Conservation (phyloP, 2,329 filamentous ascomycete species). For the Colletotrichum brevisporum region DNA sequence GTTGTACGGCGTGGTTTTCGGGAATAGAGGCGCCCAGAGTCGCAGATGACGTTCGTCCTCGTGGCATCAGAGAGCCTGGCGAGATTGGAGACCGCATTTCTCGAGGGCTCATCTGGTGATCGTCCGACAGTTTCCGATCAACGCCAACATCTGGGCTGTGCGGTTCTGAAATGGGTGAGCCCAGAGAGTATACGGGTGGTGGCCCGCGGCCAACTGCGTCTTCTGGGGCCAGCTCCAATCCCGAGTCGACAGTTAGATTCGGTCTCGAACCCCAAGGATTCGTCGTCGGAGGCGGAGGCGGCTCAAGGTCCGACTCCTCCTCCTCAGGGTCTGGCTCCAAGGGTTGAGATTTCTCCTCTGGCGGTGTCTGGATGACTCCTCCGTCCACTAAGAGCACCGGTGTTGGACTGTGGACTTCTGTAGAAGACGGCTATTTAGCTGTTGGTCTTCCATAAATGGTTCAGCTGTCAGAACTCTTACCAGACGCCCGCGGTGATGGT, state of each 20-base stretch:
- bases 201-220: conserved; percentile 28
- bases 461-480: neutral
- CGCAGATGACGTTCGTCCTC: conserved; percentile 8
- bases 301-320: conserved; percentile 44
- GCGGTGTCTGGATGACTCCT: neutral
- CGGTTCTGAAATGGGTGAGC: conserved; percentile 34
- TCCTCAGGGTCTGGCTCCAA: conserved; percentile 26
- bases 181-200: conserved; percentile 33
- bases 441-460: neutral
- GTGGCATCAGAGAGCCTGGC: conserved; percentile 5
- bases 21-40: conserved; percentile 14
- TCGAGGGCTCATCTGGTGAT: conserved; percentile 27
- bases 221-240: neutral
- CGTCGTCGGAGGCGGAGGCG: conserved; percentile 27
- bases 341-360: neutral
- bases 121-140: conserved; percentile 26
- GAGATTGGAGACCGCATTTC: conserved; percentile 6
- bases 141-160: conserved; percentile 19
- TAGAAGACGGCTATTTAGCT: neutral
- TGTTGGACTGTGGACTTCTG: neutral
- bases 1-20: conserved; percentile 25
- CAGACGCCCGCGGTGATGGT: conserved; percentile 13
- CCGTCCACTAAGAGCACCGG: neutral
- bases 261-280: conserved; percentile 39
- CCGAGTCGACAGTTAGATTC: conserved; percentile 11